Conservation (phyloP, 164 flowering plant genomes). For the Magnolia changhungtana region DNA sequence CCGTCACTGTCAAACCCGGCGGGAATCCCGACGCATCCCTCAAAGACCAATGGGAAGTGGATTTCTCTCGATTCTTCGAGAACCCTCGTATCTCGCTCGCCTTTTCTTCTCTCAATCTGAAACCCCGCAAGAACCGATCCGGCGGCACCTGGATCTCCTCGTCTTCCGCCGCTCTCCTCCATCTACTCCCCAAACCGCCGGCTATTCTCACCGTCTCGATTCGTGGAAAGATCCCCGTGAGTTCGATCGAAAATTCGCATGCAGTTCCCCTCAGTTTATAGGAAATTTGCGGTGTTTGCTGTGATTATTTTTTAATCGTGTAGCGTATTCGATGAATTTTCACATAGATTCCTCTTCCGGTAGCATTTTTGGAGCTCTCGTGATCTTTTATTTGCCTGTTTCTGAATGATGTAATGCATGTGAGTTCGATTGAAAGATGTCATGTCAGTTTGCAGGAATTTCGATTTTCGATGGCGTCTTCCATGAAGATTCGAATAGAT, state of each 20-base stretch:
- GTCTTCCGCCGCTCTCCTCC: constrained; percentile 19
- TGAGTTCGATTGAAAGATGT: constrained; percentile 9
- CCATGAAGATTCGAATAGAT: neutral
- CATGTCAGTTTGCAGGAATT: neutral
- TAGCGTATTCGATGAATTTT: no score
- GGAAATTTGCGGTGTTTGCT: neutral
- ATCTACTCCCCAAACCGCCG: constrained; percentile 12
- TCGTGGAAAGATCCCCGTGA: constrained; percentile 21
- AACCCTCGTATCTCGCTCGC: constrained; percentile 4
- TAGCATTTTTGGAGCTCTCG: no score
- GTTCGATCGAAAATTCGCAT: neutral
- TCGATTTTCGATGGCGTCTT: neutral
- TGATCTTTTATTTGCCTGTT: no score
- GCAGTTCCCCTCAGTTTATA: neutral
- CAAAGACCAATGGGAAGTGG: constrained; percentile 21
- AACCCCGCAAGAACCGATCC: constrained; percentile 3
- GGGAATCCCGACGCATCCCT: constrained; percentile 2
- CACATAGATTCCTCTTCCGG: no score
- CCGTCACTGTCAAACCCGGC: neutral
- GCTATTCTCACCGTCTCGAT: constrained; percentile 15
- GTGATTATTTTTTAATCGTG: neutral
- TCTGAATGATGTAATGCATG: constrained; percentile 6
- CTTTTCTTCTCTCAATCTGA: constrained; percentile 10
- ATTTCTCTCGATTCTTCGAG: constrained; percentile 28
- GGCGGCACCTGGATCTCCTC: constrained; percentile 30